Conservation (phyloP, 768 basidiomycete species). For the Russula earlei region DNA sequence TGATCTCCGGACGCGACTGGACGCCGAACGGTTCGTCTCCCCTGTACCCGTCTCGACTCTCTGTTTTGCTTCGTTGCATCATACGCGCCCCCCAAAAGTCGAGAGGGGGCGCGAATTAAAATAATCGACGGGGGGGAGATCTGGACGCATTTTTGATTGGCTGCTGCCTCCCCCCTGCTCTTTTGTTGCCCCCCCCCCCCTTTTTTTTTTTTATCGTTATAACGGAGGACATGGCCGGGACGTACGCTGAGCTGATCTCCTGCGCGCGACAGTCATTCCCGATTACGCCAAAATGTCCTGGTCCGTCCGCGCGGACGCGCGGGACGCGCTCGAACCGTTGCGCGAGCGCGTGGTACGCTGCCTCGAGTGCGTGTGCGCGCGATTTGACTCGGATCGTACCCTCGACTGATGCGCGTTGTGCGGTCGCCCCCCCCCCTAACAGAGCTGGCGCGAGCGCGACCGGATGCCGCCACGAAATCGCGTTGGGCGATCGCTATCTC, state of each 20-base stretch:
- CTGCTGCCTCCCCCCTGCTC: too few species aligned
- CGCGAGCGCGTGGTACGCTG: conserved; percentile 56
- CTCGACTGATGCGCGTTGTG: too few species aligned
- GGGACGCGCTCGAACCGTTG: conserved; percentile 43
- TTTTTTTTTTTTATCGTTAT: too few species aligned
- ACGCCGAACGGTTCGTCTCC: conserved; percentile 50
- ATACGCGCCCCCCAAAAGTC: background rate
- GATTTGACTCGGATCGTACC: too few species aligned
- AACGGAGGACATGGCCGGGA: too few species aligned
- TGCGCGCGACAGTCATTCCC: conserved; percentile 53
- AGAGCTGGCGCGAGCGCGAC: conserved; percentile 16
- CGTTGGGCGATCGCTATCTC: conserved; percentile 2
- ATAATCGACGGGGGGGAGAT: background rate
- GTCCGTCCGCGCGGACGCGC: conserved; percentile 59
- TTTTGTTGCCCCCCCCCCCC: too few species aligned
- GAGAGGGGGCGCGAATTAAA: background rate
- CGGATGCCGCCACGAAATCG: conserved; percentile 12
- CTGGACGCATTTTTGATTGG: too few species aligned
- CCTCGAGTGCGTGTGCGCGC: conserved; percentile 48
- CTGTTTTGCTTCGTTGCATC: too few species aligned
- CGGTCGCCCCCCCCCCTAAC: too few species aligned
- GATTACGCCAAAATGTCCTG: conserved; percentile 73
- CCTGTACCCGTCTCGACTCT: too few species aligned
- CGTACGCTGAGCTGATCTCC: background rate
- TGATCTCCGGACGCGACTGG: conserved; percentile 62